A percentile compares a stretch with the other conserved stretches of the same genome.
These are phyloP conservation scores for Dendrobium chrysotoxum DNA, from an alignment of 106 monocot genomes.

Conservation along the genomic window DNA sequence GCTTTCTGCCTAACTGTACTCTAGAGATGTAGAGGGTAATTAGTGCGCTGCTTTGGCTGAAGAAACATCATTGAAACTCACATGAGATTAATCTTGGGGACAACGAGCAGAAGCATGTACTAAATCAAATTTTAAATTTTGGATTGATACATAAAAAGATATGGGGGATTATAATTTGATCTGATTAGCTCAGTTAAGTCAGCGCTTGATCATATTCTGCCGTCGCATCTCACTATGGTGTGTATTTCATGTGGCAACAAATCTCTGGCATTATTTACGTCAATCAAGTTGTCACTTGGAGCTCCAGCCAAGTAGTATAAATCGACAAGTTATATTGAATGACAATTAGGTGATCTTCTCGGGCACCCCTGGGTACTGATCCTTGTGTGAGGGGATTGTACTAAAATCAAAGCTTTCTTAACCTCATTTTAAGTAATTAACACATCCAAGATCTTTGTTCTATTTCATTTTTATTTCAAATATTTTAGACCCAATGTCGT, in stretches of 20 bases:
- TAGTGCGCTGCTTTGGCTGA: neutral
- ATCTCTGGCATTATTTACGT: neutral
- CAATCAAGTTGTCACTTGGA: neutral
- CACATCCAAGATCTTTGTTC: too few species aligned
- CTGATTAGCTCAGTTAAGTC: neutral
- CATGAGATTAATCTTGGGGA: neutral
- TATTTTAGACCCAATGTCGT: too few species aligned
- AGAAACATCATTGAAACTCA: neutral
- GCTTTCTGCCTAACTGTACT: neutral
- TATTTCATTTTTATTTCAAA: too few species aligned
- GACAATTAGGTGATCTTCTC: too few species aligned
- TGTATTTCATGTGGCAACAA: neutral
- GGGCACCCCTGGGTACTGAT: too few species aligned
- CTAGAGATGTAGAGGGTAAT: neutral
- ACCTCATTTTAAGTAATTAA: too few species aligned
- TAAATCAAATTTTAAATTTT: neutral
- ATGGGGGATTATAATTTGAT: neutral
- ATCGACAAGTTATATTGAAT: too few species aligned
- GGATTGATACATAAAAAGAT: too few species aligned
- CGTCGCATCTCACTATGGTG: neutral
- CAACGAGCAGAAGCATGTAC: neutral
- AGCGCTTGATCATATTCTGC: too few species aligned
- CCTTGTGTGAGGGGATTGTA: too few species aligned
- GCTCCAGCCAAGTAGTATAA: too few species aligned
- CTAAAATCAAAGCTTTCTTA: too few species aligned